Base-by-base conservation (phyloP, 2,329 filamentous ascomycete species). In the Diaporthe sp. region DNA sequence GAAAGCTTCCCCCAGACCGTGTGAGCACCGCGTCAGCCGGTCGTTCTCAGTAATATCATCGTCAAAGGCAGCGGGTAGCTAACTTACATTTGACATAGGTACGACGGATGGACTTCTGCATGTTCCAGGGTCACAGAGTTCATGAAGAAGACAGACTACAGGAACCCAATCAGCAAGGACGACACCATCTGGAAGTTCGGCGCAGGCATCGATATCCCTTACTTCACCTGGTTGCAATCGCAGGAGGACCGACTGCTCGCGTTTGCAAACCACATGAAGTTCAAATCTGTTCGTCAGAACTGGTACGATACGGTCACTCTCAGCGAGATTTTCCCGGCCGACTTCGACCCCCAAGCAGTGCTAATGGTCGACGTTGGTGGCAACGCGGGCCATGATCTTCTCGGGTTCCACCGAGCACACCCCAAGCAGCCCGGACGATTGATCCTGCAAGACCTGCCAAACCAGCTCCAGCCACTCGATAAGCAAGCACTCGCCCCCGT, bases 381-480 rank as follows among this genome's bases (percentile, higher is more conserved):
- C 44, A 75, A 76, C 19, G 22, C 49, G 6, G 78, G 78, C 46
- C 76, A 78, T 31, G 77, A 79, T 51, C 37, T 79, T 34, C 28
- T 71, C 17, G 75, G 42, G 13, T 77, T 79, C 57, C 49, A 58
- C 37, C 34, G 55, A 58, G 42, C 51, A 51, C 77, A 75, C 49
- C 73, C 74, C 44, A 39, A 46, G 25, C 72, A 31, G 61, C 28
- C 53, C 6, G 78, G 77, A 8, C 62, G 65, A 34, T 70, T 81
- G 57, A 78, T 81, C n/a, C 74, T 81, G 1, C 79, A 81, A 70
- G 80, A 81, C 37, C 75, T 81, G 19, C 72, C 76, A 31, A 42
- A 44, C 9, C 57, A 65, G 42, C 65, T 73, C 25, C 37, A 73
- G 57, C 28, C 78, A 79, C 62, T 68, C 7, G 31, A 68, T 17